phyloP scores from a whole-genome alignment of 1,284 basidiomycete genomes.

The Cryptococcus maquisensis region DNA sequence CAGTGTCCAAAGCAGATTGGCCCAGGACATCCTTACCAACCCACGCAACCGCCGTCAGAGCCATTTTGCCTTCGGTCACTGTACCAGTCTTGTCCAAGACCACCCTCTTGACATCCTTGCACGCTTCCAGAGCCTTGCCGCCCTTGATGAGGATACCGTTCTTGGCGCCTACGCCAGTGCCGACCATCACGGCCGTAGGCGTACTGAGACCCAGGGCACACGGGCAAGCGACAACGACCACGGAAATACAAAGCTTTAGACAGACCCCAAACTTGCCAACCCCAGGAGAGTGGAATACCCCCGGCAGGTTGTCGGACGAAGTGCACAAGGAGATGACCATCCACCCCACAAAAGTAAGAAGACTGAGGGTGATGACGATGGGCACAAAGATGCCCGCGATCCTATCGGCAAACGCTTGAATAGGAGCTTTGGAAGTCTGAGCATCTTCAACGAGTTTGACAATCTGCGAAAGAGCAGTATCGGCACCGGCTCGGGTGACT shows the following conservation, averaged over 20 bases:
- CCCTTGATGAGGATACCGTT: slow-evolving; percentile 99
- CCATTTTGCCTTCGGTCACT: slow-evolving; percentile 79
- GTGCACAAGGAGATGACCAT: slow-evolving; percentile 67
- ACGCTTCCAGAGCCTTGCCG: slow-evolving; percentile 88
- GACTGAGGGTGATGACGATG: slow-evolving; percentile 74
- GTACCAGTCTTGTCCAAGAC: slow-evolving; percentile 98
- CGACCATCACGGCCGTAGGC: slow-evolving; percentile 99
- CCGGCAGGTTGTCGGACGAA: slow-evolving; percentile 61
- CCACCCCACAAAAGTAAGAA: slow-evolving; percentile 81
- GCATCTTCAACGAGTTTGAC: slow-evolving; percentile 96
- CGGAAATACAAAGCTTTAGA: slow-evolving; percentile 94
- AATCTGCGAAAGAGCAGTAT: slow-evolving; percentile 93
- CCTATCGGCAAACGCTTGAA: slow-evolving; percentile 92
- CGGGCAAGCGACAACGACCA: slow-evolving; percentile 97
- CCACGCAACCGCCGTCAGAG: slow-evolving; percentile 73
- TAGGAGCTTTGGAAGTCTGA: slow-evolving; percentile 95
- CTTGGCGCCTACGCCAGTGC: slow-evolving; percentile 92
- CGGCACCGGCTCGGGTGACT: slow-evolving; percentile 90
- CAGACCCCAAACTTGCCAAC: slow-evolving; percentile 85
- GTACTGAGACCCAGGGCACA: slow-evolving; percentile 95
- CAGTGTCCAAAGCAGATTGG: slow-evolving; percentile 24
- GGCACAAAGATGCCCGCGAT: slow-evolving; percentile 96
- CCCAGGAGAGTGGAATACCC: slow-evolving; percentile 77
- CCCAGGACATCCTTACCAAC: slow-evolving; percentile 38
- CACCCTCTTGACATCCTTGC: slow-evolving; percentile 72